Conservation (phyloP, 192 early-diverging fungal species). For the Neocallimastix lanati region DNA sequence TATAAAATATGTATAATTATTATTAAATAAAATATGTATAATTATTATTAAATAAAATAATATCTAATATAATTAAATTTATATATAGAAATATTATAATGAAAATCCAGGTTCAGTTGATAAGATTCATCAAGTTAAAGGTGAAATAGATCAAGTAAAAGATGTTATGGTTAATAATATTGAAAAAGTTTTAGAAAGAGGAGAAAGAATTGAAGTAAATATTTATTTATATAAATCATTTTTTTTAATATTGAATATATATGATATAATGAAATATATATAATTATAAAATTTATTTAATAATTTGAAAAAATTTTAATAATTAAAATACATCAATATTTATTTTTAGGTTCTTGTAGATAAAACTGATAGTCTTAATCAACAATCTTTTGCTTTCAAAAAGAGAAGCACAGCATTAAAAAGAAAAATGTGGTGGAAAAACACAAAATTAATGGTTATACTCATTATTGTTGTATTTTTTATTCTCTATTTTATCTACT, state of each 20-base stretch:
- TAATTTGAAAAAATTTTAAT: conserved; percentile 4
- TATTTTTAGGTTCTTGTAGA: conserved; percentile 58
- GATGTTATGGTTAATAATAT: conserved; percentile 93
- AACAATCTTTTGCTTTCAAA: conserved; percentile 76
- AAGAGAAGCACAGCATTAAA: conserved; percentile 67
- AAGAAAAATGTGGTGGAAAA: conserved; percentile 84
- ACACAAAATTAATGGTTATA: conserved; percentile 61
- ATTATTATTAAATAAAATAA: too few species aligned
- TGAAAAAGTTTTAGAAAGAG: conserved; percentile 17
- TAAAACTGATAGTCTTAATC: conserved; percentile 74
- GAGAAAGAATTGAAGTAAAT: not conserved
- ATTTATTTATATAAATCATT: not conserved
- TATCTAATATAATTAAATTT: too few species aligned
- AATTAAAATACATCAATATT: too few species aligned
- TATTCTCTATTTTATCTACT: conserved; percentile 6
- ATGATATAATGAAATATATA: not conserved
- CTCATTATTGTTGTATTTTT: conserved; percentile 34
- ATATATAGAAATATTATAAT: not conserved
- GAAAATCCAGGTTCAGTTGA: conserved; percentile 21
- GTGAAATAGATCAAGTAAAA: conserved; percentile 81
- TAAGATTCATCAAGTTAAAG: conserved; percentile 59
- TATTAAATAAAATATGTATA: too few species aligned
- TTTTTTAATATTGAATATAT: not conserved
- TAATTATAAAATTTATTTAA: conserved; percentile 6
- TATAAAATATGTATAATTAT: too few species aligned